These are phyloP conservation scores for Tanacetum coccineum DNA, from an alignment of 129 eudicot species.

Conservation along the genomic window DNA sequence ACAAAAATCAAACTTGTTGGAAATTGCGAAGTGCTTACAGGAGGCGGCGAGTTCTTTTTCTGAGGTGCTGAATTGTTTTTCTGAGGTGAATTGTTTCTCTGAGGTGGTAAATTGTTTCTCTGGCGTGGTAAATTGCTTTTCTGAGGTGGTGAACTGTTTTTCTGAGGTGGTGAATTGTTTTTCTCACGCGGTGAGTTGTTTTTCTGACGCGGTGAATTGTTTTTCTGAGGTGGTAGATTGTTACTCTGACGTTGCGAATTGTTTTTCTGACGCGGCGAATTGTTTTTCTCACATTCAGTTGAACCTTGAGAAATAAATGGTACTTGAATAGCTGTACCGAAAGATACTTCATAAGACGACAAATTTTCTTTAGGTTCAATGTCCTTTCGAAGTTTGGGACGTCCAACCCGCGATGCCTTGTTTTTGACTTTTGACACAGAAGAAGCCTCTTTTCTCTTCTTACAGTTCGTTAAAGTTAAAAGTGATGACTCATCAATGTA, in stretches of 20 bases:
- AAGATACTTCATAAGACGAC: slow-evolving; percentile 34
- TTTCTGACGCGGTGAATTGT: no score
- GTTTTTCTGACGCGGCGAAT: neutral
- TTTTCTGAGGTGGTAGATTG: no score
- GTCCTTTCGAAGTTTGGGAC: slow-evolving; percentile 29
- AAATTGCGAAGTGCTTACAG: no score
- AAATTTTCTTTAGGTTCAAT: slow-evolving; percentile 28
- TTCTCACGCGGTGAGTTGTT: no score
- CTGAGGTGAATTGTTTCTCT: no score
- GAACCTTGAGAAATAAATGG: slow-evolving; percentile 53
- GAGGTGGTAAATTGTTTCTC: no score
- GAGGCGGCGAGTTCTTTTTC: no score
- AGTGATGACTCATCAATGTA: slow-evolving; percentile 65
- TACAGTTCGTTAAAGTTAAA: slow-evolving; percentile 25
- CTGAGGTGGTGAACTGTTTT: no score
- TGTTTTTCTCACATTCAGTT: slow-evolving; percentile 33
- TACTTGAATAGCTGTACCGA: slow-evolving; percentile 65
- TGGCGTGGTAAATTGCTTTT: no score
- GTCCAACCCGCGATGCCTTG: slow-evolving; percentile 26
- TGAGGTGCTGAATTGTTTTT: no score
- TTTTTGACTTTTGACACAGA: slow-evolving; percentile 36
- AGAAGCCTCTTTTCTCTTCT: slow-evolving; percentile 40
- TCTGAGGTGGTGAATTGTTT: no score
- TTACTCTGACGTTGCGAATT: slow-evolving; percentile 13
- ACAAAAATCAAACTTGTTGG: no score